A percentile compares a stretch with the other conserved stretches of the same genome.
phyloP scores from a whole-genome alignment of 2,329 filamentous ascomycete species.

The Hypoxylon sp. region DNA sequence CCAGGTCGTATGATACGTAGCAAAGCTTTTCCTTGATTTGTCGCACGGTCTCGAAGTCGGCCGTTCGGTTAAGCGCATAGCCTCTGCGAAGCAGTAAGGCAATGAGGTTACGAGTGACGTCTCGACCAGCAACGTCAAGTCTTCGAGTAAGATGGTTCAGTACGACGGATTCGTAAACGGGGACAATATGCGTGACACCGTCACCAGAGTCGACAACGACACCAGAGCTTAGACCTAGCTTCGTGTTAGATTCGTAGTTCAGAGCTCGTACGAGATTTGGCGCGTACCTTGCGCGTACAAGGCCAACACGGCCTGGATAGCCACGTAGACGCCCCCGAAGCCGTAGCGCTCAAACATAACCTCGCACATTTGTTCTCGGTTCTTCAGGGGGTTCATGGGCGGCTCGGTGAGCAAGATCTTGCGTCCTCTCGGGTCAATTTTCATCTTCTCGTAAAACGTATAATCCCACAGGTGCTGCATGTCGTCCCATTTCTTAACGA shows the following conservation, averaged over 20 bases:
- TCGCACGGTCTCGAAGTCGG: slow-evolving; percentile 98
- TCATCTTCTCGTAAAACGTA: slow-evolving; percentile 97
- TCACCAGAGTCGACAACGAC: slow-evolving; percentile 99
- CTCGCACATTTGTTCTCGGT: slow-evolving; percentile 97
- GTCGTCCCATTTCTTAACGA: slow-evolving; percentile 99
- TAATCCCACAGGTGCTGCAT: slow-evolving; percentile 99
- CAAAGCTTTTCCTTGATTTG: slow-evolving; percentile 99
- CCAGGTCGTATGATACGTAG: slow-evolving; percentile 98
- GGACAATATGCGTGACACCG: slow-evolving; percentile 98
- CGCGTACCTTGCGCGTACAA: slow-evolving; percentile 90
- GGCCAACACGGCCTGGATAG: slow-evolving; percentile 95
- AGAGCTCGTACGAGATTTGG: background rate
- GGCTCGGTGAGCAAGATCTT: slow-evolving; percentile 98
- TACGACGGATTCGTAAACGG: slow-evolving; percentile 97
- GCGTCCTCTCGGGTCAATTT: slow-evolving; percentile 87
- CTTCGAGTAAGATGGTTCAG: slow-evolving; percentile 96
- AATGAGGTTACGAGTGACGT: slow-evolving; percentile 98
- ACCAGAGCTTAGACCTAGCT: slow-evolving; percentile 82
- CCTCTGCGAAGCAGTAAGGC: slow-evolving; percentile 92
- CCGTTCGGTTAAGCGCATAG: slow-evolving; percentile 96
- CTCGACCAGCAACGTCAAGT: slow-evolving; percentile 93
- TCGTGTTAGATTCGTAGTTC: slow-evolving; percentile 9
- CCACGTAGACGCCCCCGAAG: slow-evolving; percentile 97
- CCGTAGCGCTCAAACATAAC: slow-evolving; percentile 99
- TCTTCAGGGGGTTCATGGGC: slow-evolving; percentile 96